These are phyloP conservation scores for Malus hybrid DNA, from an alignment of 331 rosid genomes.

Conservation along the genomic window DNA sequence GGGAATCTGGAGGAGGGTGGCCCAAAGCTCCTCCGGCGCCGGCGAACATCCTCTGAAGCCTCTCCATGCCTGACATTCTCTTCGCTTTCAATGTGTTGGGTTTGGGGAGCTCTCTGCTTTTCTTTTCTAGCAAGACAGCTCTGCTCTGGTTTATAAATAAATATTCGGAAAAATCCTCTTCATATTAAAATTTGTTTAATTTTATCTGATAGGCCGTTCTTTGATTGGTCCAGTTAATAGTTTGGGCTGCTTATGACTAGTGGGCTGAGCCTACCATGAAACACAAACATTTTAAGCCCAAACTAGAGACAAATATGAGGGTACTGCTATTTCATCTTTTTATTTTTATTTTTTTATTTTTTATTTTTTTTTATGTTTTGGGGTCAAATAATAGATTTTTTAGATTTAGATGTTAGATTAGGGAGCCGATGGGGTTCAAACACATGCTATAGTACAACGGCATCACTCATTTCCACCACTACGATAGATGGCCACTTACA, in stretches of 20 bases:
- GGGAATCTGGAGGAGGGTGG: constrained; percentile 88
- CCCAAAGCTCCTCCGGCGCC: constrained; percentile 88
- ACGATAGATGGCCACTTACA: fast-evolving
- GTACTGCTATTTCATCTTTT: too few relatives aligned
- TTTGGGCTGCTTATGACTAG: background rate
- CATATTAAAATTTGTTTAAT: too few relatives aligned
- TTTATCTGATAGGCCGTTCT: background rate
- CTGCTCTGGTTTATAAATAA: background rate
- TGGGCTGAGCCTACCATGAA: background rate
- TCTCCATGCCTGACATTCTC: constrained; percentile 61
- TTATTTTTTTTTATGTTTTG: too few relatives aligned
- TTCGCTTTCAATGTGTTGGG: background rate
- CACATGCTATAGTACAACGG: too few relatives aligned
- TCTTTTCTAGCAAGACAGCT: constrained; percentile 13
- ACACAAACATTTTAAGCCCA: background rate
- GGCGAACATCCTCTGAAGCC: constrained; percentile 92
- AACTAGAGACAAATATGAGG: too few relatives aligned
- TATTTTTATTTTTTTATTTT: too few relatives aligned
- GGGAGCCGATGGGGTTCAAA: too few relatives aligned
- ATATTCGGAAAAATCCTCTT: background rate
- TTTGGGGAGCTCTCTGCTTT: background rate
- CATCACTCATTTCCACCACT: too few relatives aligned
- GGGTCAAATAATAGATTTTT: too few relatives aligned
- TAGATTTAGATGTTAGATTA: too few relatives aligned
- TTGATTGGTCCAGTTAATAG: background rate